phyloP scores from a whole-genome alignment of 164 flowering plant genomes.

The Kalanchoe fedtschenkoi region DNA sequence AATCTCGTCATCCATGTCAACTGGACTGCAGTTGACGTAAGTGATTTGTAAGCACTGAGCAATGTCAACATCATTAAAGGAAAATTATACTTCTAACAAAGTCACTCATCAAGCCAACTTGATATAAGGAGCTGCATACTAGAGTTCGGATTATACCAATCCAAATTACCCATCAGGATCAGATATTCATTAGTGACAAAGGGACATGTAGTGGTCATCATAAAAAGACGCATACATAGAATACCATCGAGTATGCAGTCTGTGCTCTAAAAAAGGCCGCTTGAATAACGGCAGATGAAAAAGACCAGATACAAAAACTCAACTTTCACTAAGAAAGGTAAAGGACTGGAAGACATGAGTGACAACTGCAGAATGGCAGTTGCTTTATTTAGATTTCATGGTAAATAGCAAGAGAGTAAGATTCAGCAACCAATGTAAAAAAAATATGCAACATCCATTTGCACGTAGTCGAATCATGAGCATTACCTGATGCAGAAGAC shows the following conservation, averaged over 20 bases:
- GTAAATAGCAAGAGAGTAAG: neutral
- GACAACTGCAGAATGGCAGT: too few species aligned
- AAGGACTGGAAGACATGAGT: neutral
- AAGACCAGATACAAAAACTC: neutral
- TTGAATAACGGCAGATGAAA: too few species aligned
- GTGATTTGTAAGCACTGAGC: conserved; percentile 1
- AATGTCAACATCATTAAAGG: neutral
- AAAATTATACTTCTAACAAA: neutral
- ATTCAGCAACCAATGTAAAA: neutral
- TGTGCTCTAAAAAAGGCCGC: too few species aligned
- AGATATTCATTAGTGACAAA: too few species aligned
- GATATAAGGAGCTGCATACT: neutral
- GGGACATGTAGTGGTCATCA: too few species aligned
- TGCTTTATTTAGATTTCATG: neutral
- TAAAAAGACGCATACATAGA: too few species aligned
- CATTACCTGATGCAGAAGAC: conserved; percentile 77
- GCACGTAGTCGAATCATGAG: neutral
- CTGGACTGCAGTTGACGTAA: conserved; percentile 54
- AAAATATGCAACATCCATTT: neutral
- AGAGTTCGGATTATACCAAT: neutral
- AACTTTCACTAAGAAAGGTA: neutral
- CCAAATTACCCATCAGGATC: neutral
- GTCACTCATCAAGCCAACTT: neutral
- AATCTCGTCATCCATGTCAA: conserved; percentile 77
- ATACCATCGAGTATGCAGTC: too few species aligned